phyloP scores from a whole-genome alignment of 208 protist genomes.

The Leishmania tropica region DNA sequence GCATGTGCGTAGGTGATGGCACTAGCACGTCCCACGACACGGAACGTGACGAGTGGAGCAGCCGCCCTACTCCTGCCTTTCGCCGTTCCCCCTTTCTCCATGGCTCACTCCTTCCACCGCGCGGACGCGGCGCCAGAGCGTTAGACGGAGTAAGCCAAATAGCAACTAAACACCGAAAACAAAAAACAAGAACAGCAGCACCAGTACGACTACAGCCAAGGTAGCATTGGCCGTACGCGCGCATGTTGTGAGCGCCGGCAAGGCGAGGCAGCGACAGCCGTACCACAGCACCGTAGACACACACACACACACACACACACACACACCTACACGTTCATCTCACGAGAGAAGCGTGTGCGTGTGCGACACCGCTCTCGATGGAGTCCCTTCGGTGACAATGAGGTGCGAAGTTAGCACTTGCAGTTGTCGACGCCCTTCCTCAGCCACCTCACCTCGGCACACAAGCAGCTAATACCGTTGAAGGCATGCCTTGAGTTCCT shows the following conservation, averaged over 20 bases:
- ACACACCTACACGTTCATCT: not conserved
- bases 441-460: not conserved
- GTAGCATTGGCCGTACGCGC: not conserved
- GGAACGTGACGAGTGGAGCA: not conserved
- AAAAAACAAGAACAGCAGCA: not conserved
- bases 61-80: not conserved
- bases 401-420: not conserved
- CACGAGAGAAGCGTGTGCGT: no score
- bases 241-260: not conserved
- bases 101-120: not conserved
- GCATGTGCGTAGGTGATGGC: not conserved
- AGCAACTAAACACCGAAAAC: not conserved
- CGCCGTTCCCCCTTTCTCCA: not conserved
- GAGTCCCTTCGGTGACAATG: not conserved
- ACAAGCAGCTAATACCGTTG: constrained; percentile 44
- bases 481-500: constrained; percentile 53
- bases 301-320: no score
- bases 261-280: not conserved
- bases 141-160: not conserved
- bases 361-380: not conserved
- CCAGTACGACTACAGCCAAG: not conserved
- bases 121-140: not conserved
- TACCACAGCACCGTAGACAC: not conserved
- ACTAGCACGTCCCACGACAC: not conserved
- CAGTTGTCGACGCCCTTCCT: not conserved